Evolutionary conservation across 163 green algal species (phyloP).

Genomic region (Prototheca stagnorum): DNA sequence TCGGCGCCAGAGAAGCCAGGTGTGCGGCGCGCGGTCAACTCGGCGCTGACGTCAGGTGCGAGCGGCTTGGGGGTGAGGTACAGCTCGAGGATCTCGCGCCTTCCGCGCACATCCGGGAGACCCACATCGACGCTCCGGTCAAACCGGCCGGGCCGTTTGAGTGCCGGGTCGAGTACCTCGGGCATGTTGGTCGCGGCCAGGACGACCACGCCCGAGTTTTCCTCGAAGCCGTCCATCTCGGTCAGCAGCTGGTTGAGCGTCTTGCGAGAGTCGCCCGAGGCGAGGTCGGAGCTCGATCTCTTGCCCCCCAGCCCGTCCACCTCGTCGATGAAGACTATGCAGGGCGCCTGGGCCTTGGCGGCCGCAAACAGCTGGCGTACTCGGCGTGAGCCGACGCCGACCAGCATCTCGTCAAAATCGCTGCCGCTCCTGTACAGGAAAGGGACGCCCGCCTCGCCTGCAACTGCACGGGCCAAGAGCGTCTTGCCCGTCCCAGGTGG

Average conservation of each 20-base stretch:
- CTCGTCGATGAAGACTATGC: constrained; percentile 99
- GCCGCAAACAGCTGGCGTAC: constrained; percentile 84
- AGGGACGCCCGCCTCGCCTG: constrained; percentile 89
- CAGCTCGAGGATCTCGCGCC: constrained; percentile 63
- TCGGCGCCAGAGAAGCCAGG: constrained; percentile 65
- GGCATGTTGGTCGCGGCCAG: constrained; percentile 92
- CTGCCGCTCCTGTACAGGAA: constrained; percentile 92
- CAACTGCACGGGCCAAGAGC: constrained; percentile 49
- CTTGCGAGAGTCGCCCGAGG: constrained; percentile 44
- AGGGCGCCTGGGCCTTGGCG: constrained; percentile 87
- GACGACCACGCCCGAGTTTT: constrained; percentile 84
- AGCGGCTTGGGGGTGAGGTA: constrained; percentile 79
- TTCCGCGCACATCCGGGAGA: constrained; percentile 71
- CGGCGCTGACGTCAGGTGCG: constrained; percentile 37
- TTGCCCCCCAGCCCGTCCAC: constrained; percentile 79
- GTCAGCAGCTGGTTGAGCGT: constrained; percentile 95
- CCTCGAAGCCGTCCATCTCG: constrained; percentile 93
- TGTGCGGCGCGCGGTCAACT: constrained; percentile 66
- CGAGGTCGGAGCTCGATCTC: constrained; percentile 48
- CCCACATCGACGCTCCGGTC: constrained; percentile 76
- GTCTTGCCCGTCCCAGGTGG: constrained; percentile 79
- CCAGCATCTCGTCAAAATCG: constrained; percentile 97
- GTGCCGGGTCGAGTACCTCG: constrained; percentile 79
- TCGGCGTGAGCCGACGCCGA: constrained; percentile 69
- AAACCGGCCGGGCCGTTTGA: constrained; percentile 77